Evolutionary conservation across 2,329 filamentous ascomycete genomes (phyloP), one percentile per base, ranked within the genome.

Genomic region (Epichloe glyceriae): DNA sequence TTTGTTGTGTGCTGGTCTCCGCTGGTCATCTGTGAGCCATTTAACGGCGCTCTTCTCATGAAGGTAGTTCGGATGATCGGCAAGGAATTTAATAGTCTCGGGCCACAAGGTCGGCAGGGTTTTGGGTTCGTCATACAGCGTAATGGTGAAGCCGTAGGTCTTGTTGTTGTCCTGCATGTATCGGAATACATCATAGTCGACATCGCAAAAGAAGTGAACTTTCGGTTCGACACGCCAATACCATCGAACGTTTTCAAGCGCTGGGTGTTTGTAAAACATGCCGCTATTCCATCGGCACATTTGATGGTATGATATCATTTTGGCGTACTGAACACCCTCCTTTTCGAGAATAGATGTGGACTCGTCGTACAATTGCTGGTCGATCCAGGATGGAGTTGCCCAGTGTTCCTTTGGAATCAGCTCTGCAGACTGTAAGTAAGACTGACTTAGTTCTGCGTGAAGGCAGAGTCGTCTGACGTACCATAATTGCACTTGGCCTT

Each of bases 241-340:
- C 75, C 88, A 98, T 58, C 88, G 86, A 56, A 79, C 81, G 60
- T 93, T 70, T 57, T 82, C 74, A 51, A 98, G 79, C 0, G 89
- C 90, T 0, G 89, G 88, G 68, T 98, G 93, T 64, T 93, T 89
- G 75, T 95, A 96, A 75, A 98, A 98, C 68, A 97, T 77, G 63
- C 93, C 93, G 62, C 87, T 94, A 72, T 98, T 98, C 93, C 93
- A 98, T 51, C 93, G 83, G 66, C 93, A 98, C 93, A 98, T 98
- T 65, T 97, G 86, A 69, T 97, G 91, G 71, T 98, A 98, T 46
- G 89, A 95, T 50, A 87, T 70, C 75, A 86, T 87, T 59, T 82
- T 78, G 61, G 87, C 88, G 67, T 98, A 98, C 65, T 97, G 91
- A 42, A 98, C 88, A 10, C 85, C 78, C 61, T 91, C 80, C 64